Conservation (phyloP, 1,284 basidiomycete genomes). For the Marasmius fiardii region DNA sequence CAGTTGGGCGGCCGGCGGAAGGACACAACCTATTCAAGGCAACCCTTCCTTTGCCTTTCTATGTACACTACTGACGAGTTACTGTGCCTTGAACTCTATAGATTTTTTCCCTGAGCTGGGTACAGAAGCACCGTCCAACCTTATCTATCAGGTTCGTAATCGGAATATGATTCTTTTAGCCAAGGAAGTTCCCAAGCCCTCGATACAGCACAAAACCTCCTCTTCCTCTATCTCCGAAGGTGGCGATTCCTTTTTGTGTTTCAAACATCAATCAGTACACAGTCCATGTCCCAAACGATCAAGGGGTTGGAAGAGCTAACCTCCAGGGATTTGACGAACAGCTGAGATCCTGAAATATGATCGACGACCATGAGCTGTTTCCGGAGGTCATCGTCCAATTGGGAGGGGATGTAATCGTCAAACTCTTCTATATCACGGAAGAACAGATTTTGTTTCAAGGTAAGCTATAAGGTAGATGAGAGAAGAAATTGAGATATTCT, state of each 20-base stretch:
- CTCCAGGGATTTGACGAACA: constrained; percentile 14
- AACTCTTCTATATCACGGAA: constrained; percentile 4
- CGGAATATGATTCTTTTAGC: constrained; percentile 32
- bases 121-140: not conserved
- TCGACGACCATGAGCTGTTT: constrained; percentile 17
- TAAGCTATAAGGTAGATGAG: not conserved
- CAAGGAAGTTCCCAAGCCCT: constrained; percentile 37
- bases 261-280: not conserved
- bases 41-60: too few species aligned
- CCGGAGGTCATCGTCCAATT: constrained; percentile 14
- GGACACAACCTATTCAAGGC: too few species aligned
- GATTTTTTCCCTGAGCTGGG: too few species aligned
- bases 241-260: constrained; percentile 25
- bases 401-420: constrained; percentile 3
- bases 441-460: not conserved
- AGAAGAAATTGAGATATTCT: too few species aligned
- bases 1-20: too few species aligned
- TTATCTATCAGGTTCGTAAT: not conserved
- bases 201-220: constrained; percentile 32
- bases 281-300: not conserved
- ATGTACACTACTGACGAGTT: too few species aligned
- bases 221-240: constrained; percentile 18
- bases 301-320: constrained; percentile 5
- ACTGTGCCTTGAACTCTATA: too few species aligned
- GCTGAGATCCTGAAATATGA: constrained; percentile 12